Conservation (phyloP, 2,329 filamentous ascomycete species). For the Fusarium nanum region DNA sequence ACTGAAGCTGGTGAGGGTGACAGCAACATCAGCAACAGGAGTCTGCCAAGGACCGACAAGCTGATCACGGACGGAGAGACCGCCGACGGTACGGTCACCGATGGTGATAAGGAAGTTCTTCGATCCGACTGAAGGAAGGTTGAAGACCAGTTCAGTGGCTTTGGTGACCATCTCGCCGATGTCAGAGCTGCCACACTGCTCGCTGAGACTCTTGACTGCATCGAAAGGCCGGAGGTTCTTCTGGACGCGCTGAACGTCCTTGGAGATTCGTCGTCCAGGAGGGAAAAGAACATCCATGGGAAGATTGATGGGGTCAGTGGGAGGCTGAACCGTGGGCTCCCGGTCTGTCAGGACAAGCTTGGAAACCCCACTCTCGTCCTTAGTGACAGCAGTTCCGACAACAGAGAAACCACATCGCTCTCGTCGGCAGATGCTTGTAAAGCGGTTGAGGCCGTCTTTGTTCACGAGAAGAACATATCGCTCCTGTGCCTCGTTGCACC, state of each 20-base stretch:
- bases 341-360: constrained; percentile 84
- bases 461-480: constrained; percentile 93
- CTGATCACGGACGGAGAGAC: constrained; percentile 88
- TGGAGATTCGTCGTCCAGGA: constrained; percentile 58
- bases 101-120: constrained; percentile 99
- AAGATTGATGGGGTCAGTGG: constrained; percentile 78
- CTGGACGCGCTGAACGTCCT: constrained; percentile 44
- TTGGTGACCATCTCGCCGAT: constrained; percentile 52
- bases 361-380: constrained; percentile 71
- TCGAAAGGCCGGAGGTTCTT: constrained; percentile 79
- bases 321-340: constrained; percentile 78
- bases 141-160: constrained; percentile 84
- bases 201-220: constrained; percentile 70
- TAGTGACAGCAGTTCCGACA: constrained; percentile 79
- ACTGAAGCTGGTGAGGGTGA: constrained; percentile 85
- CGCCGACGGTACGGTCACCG: constrained; percentile 90
- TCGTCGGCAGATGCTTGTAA: constrained; percentile 74
- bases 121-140: constrained; percentile 90
- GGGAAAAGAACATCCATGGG: constrained; percentile 91
- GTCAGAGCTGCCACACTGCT: constrained; percentile 69
- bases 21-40: constrained; percentile 92
- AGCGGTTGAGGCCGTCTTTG: constrained; percentile 82
- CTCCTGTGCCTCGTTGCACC: constrained; percentile 98
- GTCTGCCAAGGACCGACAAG: constrained; percentile 98
- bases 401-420: constrained; percentile 94